Evolutionary conservation across 139 green algal genomes (phyloP).

Genomic region (Prasinococcaceae sp.): DNA sequence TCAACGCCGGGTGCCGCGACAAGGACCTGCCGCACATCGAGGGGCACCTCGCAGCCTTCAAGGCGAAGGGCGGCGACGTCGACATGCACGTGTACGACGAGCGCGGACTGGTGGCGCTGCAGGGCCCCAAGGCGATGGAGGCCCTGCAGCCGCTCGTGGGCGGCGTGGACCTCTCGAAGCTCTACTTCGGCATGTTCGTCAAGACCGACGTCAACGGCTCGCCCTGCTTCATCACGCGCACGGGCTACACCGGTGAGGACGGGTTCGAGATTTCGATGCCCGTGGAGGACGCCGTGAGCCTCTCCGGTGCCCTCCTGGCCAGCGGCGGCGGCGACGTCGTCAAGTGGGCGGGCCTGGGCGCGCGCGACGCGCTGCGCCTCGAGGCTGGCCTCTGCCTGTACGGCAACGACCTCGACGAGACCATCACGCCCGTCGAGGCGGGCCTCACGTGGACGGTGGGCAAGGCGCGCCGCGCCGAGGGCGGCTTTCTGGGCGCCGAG

Average conservation of each 20-base stretch:
- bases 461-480: conserved; percentile 72
- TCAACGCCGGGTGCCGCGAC: conserved; percentile 91
- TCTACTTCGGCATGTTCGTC: conserved; percentile 81
- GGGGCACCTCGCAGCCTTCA: conserved; percentile 26
- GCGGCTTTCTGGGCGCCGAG: conserved; percentile 83
- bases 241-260: conserved; percentile 96
- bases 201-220: conserved; percentile 54
- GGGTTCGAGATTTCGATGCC: conserved; percentile 94
- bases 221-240: conserved; percentile 72
- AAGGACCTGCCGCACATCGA: conserved; percentile 63
- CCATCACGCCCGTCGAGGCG: conserved; percentile 86
- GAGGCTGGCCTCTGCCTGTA: conserved; percentile 97
- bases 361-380: conserved; percentile 83
- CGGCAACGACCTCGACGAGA: conserved; percentile 91
- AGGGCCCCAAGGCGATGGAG: conserved; percentile 46
- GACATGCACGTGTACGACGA: conserved; percentile 66
- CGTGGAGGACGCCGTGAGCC: conserved; percentile 36
- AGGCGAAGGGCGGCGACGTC: conserved; percentile 33
- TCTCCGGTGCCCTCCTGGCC: conserved; percentile 57
- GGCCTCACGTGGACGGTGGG: conserved; percentile 91
- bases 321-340: conserved; percentile 31
- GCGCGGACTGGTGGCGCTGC: conserved; percentile 71
- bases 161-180: conserved; percentile 38
- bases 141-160: conserved; percentile 23
- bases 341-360: conserved; percentile 69